Evolutionary conservation across 768 basidiomycete species (phyloP).

Genomic region (Amanita exitialis): DNA sequence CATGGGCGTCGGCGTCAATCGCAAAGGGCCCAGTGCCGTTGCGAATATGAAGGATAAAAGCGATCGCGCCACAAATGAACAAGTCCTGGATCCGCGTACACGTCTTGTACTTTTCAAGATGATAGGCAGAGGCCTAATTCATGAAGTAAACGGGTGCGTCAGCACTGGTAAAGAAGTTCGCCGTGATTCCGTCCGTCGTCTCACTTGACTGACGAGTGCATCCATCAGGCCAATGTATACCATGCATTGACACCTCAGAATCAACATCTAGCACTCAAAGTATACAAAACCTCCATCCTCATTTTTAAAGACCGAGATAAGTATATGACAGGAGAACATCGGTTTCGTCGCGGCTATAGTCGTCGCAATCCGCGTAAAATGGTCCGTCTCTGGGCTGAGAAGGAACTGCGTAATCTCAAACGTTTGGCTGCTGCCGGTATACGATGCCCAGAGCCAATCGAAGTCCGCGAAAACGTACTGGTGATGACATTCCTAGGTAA

Average conservation of each 20-base stretch:
- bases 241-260: conserved; percentile 58
- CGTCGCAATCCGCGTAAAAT: conserved; percentile 94
- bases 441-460: conserved; percentile 78
- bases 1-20: conserved; percentile 68
- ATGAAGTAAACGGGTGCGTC: conserved; percentile 91
- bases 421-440: conserved; percentile 78
- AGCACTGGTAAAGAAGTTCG: conserved; percentile 95
- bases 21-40: conserved; percentile 84
- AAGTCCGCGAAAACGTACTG: conserved; percentile 93
- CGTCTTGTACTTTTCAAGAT: conserved; percentile 92
- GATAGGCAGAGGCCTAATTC: conserved; percentile 82
- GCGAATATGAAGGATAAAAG: conserved; percentile 93
- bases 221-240: conserved; percentile 85
- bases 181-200: conserved; percentile 3
- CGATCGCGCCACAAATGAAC: conserved; percentile 94
- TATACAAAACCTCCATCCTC: conserved; percentile 97
- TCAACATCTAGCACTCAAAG: conserved; percentile 82
- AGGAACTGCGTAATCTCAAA: conserved; percentile 94
- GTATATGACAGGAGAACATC: conserved; percentile 91
- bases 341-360: conserved; percentile 87
- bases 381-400: conserved; percentile 98
- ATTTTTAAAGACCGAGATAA: conserved; percentile 96
- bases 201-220: conserved; percentile 6
- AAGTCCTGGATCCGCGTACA: conserved; percentile 95
- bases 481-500: conserved; percentile 92